Evolutionary conservation across 176 grass and related monocot species (phyloP), one percentile per base, ranked within the genome.

Genomic region (Oryza punctata): DNA sequence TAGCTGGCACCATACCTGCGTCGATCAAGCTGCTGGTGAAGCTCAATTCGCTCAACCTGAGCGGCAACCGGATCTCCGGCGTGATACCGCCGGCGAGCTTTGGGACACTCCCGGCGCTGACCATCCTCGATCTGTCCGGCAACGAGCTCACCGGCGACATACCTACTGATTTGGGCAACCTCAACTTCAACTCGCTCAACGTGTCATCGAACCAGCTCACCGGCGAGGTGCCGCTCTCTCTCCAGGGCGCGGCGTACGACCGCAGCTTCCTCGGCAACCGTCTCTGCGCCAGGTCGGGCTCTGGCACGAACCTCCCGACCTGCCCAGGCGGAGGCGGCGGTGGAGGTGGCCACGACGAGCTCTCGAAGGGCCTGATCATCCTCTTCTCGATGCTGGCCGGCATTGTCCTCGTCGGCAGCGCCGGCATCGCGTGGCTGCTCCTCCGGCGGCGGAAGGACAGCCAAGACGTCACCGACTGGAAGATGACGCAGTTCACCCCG

Each of bases 201-300:
- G 8, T 97, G 37, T 97, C 94, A 0, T 84, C 61, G 1, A 97
- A 97, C 76, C 70, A 81, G 19, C 92, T 97, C 49, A 87, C 80
- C 11, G 94, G 94, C 7, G 64, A 85, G 89, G 89, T 97, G n/a
- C 94, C 92, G 2, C 24, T 2, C 3, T 14, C 26, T 73, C 76
- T 94, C 13, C 87, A 92, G 91, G 90, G 10, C 11, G 27, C 72
- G 35, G 91, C 87, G n/a, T 94, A 89, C 70, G 82, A 88, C 45
- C 68, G 28, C 14, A 94, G 94, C 76, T 97, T 97, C 78, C 73
- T 90, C 14, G 86, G 72, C 72, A 97, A 94, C 61, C 77, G 26
- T 1, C 94, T 97, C 82, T 97, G 94, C 60, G 82, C 90, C 25
- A 40, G 47, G 18, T 26, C 81, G 10, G 11, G 7, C 59, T 86